Evolutionary conservation across 192 early-diverging fungal genomes (phyloP).

Genomic region (Spizellomyces sp.): DNA sequence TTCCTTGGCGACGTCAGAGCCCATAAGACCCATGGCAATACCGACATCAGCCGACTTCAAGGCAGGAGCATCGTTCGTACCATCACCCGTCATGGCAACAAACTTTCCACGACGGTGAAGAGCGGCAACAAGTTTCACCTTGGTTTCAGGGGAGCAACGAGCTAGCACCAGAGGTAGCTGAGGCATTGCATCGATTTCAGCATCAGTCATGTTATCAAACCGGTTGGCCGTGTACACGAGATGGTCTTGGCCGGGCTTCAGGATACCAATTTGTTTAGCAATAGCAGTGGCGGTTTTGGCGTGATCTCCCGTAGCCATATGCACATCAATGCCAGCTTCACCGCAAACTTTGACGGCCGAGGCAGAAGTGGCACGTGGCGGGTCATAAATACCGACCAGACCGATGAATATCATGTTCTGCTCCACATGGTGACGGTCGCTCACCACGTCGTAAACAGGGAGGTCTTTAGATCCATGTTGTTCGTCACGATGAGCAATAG

Average conservation of each 20-base stretch:
- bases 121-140: slow-evolving; percentile 80
- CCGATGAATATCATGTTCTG: slow-evolving; percentile 47
- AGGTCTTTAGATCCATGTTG: background rate
- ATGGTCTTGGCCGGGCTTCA: slow-evolving; percentile 21
- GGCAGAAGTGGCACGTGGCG: slow-evolving; percentile 77
- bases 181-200: slow-evolving; percentile 6
- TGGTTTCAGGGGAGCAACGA: slow-evolving; percentile 85
- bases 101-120: slow-evolving; percentile 76
- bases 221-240: slow-evolving; percentile 3
- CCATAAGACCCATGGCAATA: slow-evolving; percentile 91
- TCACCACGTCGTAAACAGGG: background rate
- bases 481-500: slow-evolving; percentile 16
- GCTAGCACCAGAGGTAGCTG: slow-evolving; percentile 67
- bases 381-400: slow-evolving; percentile 88
- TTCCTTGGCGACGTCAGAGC: slow-evolving; percentile 98
- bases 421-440: background rate
- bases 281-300: slow-evolving; percentile 75
- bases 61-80: slow-evolving; percentile 95
- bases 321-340: slow-evolving; percentile 82
- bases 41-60: slow-evolving; percentile 89
- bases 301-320: slow-evolving; percentile 78
- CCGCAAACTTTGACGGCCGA: slow-evolving; percentile 76
- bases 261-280: slow-evolving; percentile 50
- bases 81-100: slow-evolving; percentile 97
- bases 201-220: slow-evolving; percentile 17